Base-by-base conservation (phyloP, 257 asterid species). In the Marsdenia floribunda region DNA sequence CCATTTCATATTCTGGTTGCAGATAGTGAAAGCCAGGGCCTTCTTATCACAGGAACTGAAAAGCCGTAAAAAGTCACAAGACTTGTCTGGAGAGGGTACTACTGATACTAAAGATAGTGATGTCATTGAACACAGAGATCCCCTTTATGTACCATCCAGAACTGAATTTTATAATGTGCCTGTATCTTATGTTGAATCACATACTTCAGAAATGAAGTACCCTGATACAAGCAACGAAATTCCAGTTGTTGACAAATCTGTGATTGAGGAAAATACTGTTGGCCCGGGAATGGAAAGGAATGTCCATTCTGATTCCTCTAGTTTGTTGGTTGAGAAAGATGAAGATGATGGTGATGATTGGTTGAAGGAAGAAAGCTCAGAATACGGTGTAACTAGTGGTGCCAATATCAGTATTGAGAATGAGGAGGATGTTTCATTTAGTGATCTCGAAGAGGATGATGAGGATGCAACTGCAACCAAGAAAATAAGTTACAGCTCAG, bases 371-470 rank as follows among this genome's bases (percentile, higher is more conserved):
- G 98, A 93, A 79, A 77, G 76, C 76, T 49, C 85, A 3, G 99
- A 86, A 76, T 74, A 61, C 33, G 84, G 80, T 37, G 85, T 77
- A 37, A 58, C 75, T 40, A 76, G 75, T 79, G 86, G 87, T 73
- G 78, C 87, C 72, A 68, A 81, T 58, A 85, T 84, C 60, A 86
- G 88, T 49, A 74, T 90, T 26, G 93, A 85, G 82, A 86, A 88
- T 49, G 99, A 96, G 18, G 99, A 95, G 49, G 99, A 93, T 26
- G 99, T 96, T 72, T 91, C 99, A 3, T 96, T 96, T 72, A 96
- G 99, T 78, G 99, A 96, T 85, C 98, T 96, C 69, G 99, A 96
- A 80, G 89, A 87, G 46, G 96, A 95, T 10, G 98, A 96, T 73
- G 89, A 65, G 15, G 97, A 91, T 26, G 80, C 65, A 47, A 83